Conservation (phyloP, 1,284 basidiomycete species). For the Athelia psychrophila region DNA sequence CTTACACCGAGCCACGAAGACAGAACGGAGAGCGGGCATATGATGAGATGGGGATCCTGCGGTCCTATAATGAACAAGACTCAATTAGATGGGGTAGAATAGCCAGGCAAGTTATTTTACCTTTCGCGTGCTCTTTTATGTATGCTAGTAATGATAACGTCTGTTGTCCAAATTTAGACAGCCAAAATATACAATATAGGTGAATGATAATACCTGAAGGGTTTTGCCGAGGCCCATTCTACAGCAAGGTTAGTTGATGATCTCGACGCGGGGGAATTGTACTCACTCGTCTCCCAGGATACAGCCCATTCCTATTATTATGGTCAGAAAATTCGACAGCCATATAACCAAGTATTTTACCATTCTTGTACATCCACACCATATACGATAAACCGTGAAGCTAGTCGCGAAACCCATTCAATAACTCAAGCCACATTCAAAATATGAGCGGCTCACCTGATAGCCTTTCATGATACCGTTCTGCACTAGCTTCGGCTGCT, state of each 20-base stretch:
- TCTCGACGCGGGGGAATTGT: background rate
- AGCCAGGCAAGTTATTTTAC: constrained; percentile 21
- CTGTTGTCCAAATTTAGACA: constrained; percentile 22
- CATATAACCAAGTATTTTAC: constrained; percentile 22
- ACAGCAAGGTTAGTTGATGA: constrained; percentile 5
- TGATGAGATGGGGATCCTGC: constrained; percentile 51
- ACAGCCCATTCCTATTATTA: constrained; percentile 48
- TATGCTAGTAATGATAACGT: constrained; percentile 59
- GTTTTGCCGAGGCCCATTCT: constrained; percentile 69
- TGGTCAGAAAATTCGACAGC: background rate
- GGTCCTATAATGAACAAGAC: constrained; percentile 18
- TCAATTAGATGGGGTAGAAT: background rate
- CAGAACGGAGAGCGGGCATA: constrained; percentile 62
- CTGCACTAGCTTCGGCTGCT: constrained; percentile 43
- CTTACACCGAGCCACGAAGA: constrained; percentile 52
- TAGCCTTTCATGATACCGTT: constrained; percentile 57
- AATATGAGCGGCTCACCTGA: constrained; percentile 35
- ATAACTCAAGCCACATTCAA: background rate
- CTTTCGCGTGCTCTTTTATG: constrained; percentile 40
- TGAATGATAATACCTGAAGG: constrained; percentile 41
- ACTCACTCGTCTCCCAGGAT: constrained; percentile 59
- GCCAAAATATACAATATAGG: background rate
- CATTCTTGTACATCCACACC: constrained; percentile 54
- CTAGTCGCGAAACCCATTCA: constrained; percentile 22
- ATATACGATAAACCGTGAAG: constrained; percentile 52